A percentile compares a stretch with the other conserved stretches of the same genome.
Conservation (phyloP, 2,329 filamentous ascomycete species). For the Gyromitra esculenta region DNA sequence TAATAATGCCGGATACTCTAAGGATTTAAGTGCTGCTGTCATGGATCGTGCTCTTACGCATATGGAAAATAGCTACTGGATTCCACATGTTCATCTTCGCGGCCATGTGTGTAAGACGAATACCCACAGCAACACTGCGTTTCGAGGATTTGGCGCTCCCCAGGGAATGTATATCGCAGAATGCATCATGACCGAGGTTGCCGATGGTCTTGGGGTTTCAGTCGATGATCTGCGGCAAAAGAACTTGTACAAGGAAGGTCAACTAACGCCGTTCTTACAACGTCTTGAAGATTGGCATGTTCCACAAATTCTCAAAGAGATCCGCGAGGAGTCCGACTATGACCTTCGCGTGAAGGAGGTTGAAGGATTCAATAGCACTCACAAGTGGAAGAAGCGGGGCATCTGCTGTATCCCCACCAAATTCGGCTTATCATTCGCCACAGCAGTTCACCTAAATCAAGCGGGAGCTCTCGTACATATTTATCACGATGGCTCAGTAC, state of each 20-base stretch:
- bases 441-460: conserved; percentile 93
- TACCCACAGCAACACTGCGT: conserved; percentile 96
- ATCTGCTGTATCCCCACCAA: conserved; percentile 90
- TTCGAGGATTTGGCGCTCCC: conserved; percentile 94
- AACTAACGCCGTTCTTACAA: conserved; percentile 91
- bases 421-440: conserved; percentile 92
- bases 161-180: conserved; percentile 96
- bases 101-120: conserved; percentile 93
- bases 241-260: conserved; percentile 83
- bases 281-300: conserved; percentile 90
- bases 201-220: conserved; percentile 84
- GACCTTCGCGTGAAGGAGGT: conserved; percentile 73
- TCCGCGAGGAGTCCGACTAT: conserved; percentile 80
- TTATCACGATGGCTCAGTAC: conserved; percentile 91
- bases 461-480: conserved; percentile 95
- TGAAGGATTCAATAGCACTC: conserved; percentile 78
- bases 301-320: conserved; percentile 91
- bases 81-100: conserved; percentile 86
- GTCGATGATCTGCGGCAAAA: conserved; percentile 75
- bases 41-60: conserved; percentile 87
- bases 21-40: conserved; percentile 76
- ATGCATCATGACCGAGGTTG: conserved; percentile 86
- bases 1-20: conserved; percentile 86
- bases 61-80: conserved; percentile 85
- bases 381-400: conserved; percentile 96